Evolutionary conservation across 1,284 basidiomycete species (phyloP), one percentile per base, ranked within the genome.

Genomic region (Vanrija pseudolonga): DNA sequence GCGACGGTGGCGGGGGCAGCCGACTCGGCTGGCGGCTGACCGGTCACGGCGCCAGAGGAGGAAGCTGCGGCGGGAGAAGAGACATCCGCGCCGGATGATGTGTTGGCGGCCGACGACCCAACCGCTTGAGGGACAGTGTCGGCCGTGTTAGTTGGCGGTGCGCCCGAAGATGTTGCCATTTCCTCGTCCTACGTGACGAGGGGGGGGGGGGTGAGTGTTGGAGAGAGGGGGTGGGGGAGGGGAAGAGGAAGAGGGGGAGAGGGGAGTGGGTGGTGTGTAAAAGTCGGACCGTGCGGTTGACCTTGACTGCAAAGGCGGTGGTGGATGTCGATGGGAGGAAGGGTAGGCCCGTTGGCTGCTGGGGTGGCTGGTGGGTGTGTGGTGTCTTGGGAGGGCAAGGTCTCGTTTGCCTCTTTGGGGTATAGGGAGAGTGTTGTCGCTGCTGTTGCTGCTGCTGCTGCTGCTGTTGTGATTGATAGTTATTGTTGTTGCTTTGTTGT

Each of bases 131-230:
- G 32, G 32, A 32, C 32, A 12, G 32, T 12, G 32, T 32, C 32
- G 12, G 32, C 32, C 32, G 12, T 12, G 32, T 12, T 32, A 15
- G 40, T 19, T 18, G 40, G 18, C 18, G 40, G 40, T 41, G 51
- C 43, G 55, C 54, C 51, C 23, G 49, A 44, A 26, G 43, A 50
- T 32, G 55, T 48, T 50, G 58, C 36, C 58, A 60, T 60, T 44
- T 51, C 54, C 55, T 53, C 54, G 57, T 56, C 57, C n/a, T 18
- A 20, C 19, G 39, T n/a, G 39, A 40, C 39, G 39, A 40, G 39
- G 39, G 39, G 39, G 39, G 39, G 39, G 39, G 39, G 6, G 15
- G 32, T 32, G 32, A 32, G 32, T 32, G 32, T 15, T 32, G 32
- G 32, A 32, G 32, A 12, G 24, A 32, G 32, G 32, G 32, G 32